A percentile compares a stretch with the other conserved stretches of the same genome.
Conservation (phyloP, 2,329 filamentous ascomycete species). For the Oidium heveae region DNA sequence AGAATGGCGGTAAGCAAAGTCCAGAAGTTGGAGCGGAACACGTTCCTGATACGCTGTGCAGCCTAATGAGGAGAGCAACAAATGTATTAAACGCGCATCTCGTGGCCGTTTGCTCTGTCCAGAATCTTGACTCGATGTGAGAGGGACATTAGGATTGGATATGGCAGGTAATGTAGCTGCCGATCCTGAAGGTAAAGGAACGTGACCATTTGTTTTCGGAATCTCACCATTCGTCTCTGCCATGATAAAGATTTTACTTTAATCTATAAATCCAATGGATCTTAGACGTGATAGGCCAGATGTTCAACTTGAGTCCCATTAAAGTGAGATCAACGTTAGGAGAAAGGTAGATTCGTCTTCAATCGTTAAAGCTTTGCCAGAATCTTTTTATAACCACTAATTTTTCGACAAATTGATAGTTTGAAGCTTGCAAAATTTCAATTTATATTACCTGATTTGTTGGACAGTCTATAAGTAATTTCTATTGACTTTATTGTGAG, state of each 20-base stretch:
- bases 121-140: constrained; percentile 13
- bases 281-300: no score
- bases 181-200: constrained; percentile 3
- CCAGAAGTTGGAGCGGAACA: constrained; percentile 58
- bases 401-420: no score
- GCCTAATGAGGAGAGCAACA: constrained; percentile 54
- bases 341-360: no score
- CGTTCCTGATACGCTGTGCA: constrained; percentile 61
- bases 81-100: constrained; percentile 56
- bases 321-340: no score
- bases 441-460: no score
- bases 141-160: constrained; percentile 11
- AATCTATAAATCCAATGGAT: no score
- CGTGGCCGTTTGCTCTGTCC: constrained; percentile 31
- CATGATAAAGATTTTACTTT: background rate
- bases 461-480: no score
- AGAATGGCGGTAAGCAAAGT: constrained; percentile 69
- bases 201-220: background rate
- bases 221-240: background rate
- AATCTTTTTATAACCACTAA: no score
- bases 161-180: constrained; percentile 4
- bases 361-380: no score
- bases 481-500: no score
- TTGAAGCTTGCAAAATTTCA: no score
- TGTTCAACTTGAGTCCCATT: no score